phyloP scores from a whole-genome alignment of 257 asterid genomes.

The Linderniella brevidens region DNA sequence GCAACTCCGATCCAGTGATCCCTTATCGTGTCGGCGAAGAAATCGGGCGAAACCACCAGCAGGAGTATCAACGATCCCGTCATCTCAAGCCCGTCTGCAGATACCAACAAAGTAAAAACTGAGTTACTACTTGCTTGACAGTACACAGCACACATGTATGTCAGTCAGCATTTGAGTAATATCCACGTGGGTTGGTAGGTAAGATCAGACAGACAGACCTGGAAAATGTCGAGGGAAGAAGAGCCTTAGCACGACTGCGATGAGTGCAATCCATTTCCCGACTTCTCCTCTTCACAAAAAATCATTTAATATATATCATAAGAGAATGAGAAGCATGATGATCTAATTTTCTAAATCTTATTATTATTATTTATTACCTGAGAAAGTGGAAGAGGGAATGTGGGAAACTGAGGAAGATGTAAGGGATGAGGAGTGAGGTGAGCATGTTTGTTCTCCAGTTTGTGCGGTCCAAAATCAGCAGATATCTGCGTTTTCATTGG shows the following conservation, averaged over 20 bases:
- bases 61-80: slow-evolving; percentile 80
- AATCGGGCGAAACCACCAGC: slow-evolving; percentile 68
- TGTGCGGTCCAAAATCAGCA: slow-evolving; percentile 82
- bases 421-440: slow-evolving; percentile 63
- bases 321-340: background rate
- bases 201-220: no score
- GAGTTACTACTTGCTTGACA: slow-evolving; percentile 3
- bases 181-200: no score
- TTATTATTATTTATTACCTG: slow-evolving; percentile 23
- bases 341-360: slow-evolving; percentile 3
- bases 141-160: no score
- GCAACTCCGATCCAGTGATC: slow-evolving; percentile 50
- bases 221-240: slow-evolving; percentile 95
- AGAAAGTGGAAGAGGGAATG: slow-evolving; percentile 32
- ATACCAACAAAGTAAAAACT: background rate
- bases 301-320: slow-evolving; percentile 3
- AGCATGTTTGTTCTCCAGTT: slow-evolving; percentile 89
- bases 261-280: slow-evolving; percentile 74
- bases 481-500: slow-evolving; percentile 31
- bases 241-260: slow-evolving; percentile 77
- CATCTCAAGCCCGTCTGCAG: slow-evolving; percentile 79
- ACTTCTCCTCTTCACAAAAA: slow-evolving; percentile 56
- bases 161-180: no score
- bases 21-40: slow-evolving; percentile 42
- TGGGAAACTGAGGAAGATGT: slow-evolving; percentile 71